These are phyloP conservation scores for Claviceps monticola DNA, from an alignment of 2,329 filamentous ascomycete genomes.

Conservation along the genomic window DNA sequence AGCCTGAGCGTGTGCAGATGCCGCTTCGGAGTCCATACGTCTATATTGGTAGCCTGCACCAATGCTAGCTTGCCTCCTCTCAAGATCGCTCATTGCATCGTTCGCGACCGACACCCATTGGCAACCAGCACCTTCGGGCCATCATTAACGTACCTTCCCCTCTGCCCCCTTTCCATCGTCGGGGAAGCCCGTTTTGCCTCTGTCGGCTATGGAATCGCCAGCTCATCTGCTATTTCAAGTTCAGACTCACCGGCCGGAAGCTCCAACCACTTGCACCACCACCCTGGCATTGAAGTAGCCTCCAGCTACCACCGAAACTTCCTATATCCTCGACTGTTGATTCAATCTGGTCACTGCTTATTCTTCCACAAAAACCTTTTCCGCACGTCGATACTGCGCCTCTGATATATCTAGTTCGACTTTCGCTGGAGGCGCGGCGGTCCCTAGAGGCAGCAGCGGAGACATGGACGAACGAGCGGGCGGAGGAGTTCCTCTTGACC, in stretches of 20 bases:
- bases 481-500: constrained; percentile 10
- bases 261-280: constrained; percentile 3
- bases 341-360: constrained; percentile 23
- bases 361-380: constrained; percentile 25
- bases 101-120: not conserved
- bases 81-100: not conserved
- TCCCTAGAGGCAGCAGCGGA: constrained; percentile 4
- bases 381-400: constrained; percentile 13
- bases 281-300: constrained; percentile 6
- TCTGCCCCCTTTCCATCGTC: not conserved
- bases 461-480: constrained; percentile 22
- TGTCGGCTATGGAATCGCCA: constrained; percentile 12
- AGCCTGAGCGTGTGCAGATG: too few species aligned
- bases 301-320: not conserved
- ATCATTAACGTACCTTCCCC: constrained; percentile 1
- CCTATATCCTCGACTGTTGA: constrained; percentile 22
- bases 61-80: not conserved
- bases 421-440: constrained; percentile 3
- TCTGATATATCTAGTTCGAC: constrained; percentile 6
- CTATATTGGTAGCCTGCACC: too few species aligned
- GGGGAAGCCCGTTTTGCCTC: not conserved
- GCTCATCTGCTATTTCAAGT: constrained; percentile 13
- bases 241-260: constrained; percentile 12
- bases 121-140: not conserved
- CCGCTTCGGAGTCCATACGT: too few species aligned